A percentile compares a stretch with the other conserved stretches of the same genome.
Conservation (phyloP, 2,329 filamentous ascomycete genomes). For the Colletotrichum costaricense region DNA sequence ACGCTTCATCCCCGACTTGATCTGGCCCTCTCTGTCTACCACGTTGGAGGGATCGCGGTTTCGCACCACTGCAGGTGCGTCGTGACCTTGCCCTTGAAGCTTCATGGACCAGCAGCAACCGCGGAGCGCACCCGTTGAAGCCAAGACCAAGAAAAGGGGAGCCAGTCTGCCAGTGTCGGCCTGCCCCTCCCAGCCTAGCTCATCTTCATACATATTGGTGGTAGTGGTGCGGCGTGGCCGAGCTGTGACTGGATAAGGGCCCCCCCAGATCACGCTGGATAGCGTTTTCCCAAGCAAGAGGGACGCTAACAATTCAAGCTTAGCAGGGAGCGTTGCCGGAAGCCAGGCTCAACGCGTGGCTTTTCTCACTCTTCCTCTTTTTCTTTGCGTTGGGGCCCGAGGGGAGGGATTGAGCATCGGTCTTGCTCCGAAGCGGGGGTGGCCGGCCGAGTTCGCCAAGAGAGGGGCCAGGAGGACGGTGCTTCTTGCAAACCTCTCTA, state of each 20-base stretch:
- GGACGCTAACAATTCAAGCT: constrained; percentile 34
- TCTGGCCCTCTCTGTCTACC: neutral
- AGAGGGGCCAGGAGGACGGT: neutral
- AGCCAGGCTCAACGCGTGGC: constrained; percentile 14
- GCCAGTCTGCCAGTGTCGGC: neutral
- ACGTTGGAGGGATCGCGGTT: constrained; percentile 18
- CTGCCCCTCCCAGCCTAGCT: constrained; percentile 13
- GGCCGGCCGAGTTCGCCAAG: constrained; percentile 10
- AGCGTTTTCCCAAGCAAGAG: constrained; percentile 6
- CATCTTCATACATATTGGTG: neutral
- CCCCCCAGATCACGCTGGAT: constrained; percentile 1
- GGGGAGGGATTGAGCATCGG: neutral
- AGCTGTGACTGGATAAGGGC: neutral
- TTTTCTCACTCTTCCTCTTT: neutral
- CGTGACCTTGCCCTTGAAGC: constrained; percentile 5
- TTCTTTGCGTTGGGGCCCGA: too few species aligned
- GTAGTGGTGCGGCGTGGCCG: constrained; percentile 3
- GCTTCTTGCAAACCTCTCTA: neutral
- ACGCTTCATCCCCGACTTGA: neutral
- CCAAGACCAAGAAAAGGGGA: constrained; percentile 8
- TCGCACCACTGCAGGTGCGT: constrained; percentile 27
- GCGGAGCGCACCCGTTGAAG: constrained; percentile 26
- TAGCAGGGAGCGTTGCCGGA: constrained; percentile 9
- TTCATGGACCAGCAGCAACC: constrained; percentile 5
- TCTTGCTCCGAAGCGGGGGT: neutral